Percentiles rank a stretch among this genome's conserved stretches.
phyloP scores from a whole-genome alignment of 1,139 yeast genomes.

The Taphrina deformans region DNA sequence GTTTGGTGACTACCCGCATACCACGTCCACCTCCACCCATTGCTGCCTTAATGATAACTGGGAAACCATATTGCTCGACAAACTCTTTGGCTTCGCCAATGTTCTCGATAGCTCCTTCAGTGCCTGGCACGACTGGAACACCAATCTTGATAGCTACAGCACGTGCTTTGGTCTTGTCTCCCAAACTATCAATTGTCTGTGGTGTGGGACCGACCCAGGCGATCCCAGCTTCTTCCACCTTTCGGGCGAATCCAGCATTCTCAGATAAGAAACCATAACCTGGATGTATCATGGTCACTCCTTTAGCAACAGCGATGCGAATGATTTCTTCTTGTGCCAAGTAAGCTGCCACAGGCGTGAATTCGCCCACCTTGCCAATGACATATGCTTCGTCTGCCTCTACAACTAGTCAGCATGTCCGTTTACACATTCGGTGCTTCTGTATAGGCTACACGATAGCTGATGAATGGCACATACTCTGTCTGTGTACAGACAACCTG shows the following conservation, averaged over 20 bases:
- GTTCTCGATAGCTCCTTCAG: conserved; percentile 90
- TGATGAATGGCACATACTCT: conserved; percentile 42
- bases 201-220: conserved; percentile 96
- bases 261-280: conserved; percentile 97
- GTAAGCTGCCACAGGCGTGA: conserved; percentile 93
- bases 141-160: conserved; percentile 73
- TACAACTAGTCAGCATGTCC: conserved; percentile 32
- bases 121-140: conserved; percentile 97
- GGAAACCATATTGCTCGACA: conserved; percentile 82
- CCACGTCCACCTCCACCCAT: conserved; percentile 99
- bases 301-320: conserved; percentile 80
- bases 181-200: conserved; percentile 89
- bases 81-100: conserved; percentile 76
- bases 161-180: conserved; percentile 96
- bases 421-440: no score
- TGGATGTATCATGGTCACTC: conserved; percentile 96
- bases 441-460: not conserved
- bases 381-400: conserved; percentile 59
- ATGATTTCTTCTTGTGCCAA: conserved; percentile 94
- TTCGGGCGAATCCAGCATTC: conserved; percentile 89
- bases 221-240: conserved; percentile 87
- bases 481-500: conserved; percentile 88
- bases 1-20: conserved; percentile 98
- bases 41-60: conserved; percentile 97
- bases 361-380: conserved; percentile 87